phyloP scores from a whole-genome alignment of 2,329 filamentous ascomycete species.

The Cladophialophora bantiana region DNA sequence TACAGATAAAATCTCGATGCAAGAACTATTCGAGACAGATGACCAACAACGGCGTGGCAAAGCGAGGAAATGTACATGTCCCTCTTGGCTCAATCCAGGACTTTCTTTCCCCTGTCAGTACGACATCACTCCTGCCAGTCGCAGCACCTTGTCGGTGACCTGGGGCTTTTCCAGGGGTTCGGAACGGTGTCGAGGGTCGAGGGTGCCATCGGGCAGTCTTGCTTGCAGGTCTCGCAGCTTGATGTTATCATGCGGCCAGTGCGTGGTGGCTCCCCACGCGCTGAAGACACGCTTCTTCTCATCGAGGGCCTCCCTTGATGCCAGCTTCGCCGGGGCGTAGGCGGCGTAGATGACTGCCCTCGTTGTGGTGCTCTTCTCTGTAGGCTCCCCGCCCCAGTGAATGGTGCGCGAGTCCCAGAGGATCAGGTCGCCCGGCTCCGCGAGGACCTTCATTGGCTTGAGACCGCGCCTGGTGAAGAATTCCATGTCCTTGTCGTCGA shows the following conservation, averaged over 20 bases:
- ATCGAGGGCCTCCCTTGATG: conserved; percentile 45
- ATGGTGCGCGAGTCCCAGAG: conserved; percentile 58
- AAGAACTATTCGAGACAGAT: background rate
- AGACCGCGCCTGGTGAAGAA: conserved; percentile 49
- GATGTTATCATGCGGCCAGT: conserved; percentile 53
- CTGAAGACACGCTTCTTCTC: conserved; percentile 48
- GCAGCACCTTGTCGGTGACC: conserved; percentile 46
- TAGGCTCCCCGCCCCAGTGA: conserved; percentile 52
- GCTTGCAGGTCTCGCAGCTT: conserved; percentile 13
- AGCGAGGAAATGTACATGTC: no score
- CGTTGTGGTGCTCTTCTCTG: conserved; percentile 46
- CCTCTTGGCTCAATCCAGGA: no score
- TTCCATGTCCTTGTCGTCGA: conserved; percentile 52
- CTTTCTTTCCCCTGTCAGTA: conserved; percentile 5
- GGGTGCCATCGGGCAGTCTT: conserved; percentile 44
- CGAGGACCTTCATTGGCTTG: conserved; percentile 50
- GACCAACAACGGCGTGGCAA: no score
- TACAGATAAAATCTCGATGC: no score
- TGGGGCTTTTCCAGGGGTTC: conserved; percentile 51
- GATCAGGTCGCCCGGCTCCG: conserved; percentile 54
- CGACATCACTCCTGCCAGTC: conserved; percentile 46
- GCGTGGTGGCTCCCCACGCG: conserved; percentile 47
- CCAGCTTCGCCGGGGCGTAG: conserved; percentile 49
- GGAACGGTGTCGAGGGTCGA: conserved; percentile 48
- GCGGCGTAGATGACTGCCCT: conserved; percentile 50